Base-by-base conservation (phyloP, 2,329 filamentous ascomycete species). In the Penicillium vulpinum region DNA sequence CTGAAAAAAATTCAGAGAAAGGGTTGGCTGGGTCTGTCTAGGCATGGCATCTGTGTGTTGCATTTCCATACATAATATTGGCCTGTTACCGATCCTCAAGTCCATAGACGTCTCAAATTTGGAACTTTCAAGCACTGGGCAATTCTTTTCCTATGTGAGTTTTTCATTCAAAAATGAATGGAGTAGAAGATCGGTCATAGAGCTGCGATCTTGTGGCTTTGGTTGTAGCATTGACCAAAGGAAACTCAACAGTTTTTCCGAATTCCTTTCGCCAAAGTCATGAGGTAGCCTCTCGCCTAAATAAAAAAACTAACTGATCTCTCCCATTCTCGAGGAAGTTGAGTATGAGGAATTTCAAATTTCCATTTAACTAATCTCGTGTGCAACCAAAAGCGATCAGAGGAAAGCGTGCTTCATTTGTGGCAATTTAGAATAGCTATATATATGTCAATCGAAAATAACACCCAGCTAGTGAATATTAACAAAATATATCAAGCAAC, bases 21-120 rank as follows among this genome's bases (percentile, higher is more conserved):
- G 39, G 48, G 5, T 13, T 24, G 13, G 29, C 28, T 11, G 57
- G 39, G 31, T 52, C 59, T 16, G 61, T 62, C 2, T 63, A 57
- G 31, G 11, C 1, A 9, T 22, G 18, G 11, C 13, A 10, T 2
- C 16, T 15, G 10, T 15, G 6, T 43, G 24, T 31, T 22, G 4
- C 11, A 15, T 22, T 24, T 16, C 1, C 11, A 26, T 43, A 31
- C 11, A 15, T 45, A 15, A 9, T n/a, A n/a, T n/a, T n/a, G n/a
- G 1, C n/a, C 4, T 39, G n/a, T 16, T 29, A 22, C 18, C 22
- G 11, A 21, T 39, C 8, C 3, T 29, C 2, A 22, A 16, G 16
- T 29, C 9, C 16, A 36, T 36, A 9, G 22, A 11, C 16, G 1
- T n/a, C 0, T 47, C 5, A 7, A 13, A 26, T 7, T 44, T 18